Evolutionary conservation across 2,329 filamentous ascomycete species (phyloP).

Genomic region (Exophiala bonariae): DNA sequence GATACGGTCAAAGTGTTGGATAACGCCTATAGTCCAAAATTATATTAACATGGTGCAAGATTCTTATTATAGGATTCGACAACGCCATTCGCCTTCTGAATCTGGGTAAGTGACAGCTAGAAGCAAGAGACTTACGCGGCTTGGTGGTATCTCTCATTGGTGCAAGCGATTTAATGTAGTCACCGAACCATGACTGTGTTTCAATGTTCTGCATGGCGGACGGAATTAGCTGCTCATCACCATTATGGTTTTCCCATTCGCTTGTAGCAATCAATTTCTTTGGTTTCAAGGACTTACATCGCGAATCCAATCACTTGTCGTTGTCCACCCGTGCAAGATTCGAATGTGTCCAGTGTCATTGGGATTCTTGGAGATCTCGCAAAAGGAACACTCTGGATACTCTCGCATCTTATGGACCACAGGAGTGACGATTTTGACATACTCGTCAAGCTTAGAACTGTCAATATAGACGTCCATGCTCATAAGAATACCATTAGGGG

Average conservation of each 20-base stretch:
- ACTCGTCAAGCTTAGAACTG: too few species aligned
- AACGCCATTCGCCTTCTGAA: neutral
- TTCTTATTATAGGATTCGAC: neutral
- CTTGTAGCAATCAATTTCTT: neutral
- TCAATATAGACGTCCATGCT: too few species aligned
- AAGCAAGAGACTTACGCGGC: conserved; percentile 8
- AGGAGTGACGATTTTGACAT: too few species aligned
- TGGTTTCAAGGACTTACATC: conserved; percentile 4
- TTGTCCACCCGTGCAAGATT: conserved; percentile 17
- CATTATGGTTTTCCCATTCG: too few species aligned
- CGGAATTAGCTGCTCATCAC: neutral
- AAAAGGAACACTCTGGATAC: too few species aligned
- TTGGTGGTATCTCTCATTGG: conserved; percentile 12
- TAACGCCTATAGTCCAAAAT: neutral
- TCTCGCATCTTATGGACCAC: too few species aligned
- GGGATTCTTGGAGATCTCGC: too few species aligned
- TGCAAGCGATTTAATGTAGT: conserved; percentile 13
- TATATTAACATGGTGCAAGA: neutral
- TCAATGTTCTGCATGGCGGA: conserved; percentile 12
- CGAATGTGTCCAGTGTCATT: conserved; percentile 14
- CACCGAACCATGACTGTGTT: conserved; percentile 14
- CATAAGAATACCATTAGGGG: too few species aligned
- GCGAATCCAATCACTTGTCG: conserved; percentile 13
- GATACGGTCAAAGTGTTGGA: conserved; percentile 19
- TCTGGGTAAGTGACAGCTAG: neutral